Evolutionary conservation across 176 grass and related monocot genomes (phyloP).

Genomic region (Carex littledalei): DNA sequence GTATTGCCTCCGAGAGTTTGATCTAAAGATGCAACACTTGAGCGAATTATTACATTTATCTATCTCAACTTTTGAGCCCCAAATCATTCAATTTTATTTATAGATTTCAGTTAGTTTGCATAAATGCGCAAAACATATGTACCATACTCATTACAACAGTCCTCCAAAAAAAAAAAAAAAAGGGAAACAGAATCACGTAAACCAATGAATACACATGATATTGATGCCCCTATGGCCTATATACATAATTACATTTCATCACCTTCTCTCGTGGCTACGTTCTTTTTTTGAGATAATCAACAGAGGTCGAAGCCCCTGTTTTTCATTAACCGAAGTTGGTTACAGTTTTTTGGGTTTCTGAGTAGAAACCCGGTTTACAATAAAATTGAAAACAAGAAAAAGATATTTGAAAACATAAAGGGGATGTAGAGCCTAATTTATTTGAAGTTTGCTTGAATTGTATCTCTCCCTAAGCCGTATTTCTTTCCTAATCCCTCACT

Average conservation of each 20-base stretch:
- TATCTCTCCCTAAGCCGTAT: too few species aligned
- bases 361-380: too few species aligned
- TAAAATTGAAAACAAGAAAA: too few species aligned
- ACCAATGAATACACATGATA: neutral
- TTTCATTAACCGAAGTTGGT: too few species aligned
- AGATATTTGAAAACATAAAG: too few species aligned
- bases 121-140: neutral
- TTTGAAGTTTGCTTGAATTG: too few species aligned
- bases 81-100: neutral
- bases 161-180: neutral
- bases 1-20: neutral
- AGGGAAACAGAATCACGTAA: neutral
- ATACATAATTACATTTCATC: neutral
- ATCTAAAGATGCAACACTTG: neutral
- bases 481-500: too few species aligned
- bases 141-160: neutral
- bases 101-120: neutral
- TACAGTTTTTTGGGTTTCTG: too few species aligned
- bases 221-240: neutral
- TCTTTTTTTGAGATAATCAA: too few species aligned
- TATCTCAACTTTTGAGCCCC: neutral
- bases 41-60: neutral
- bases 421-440: too few species aligned
- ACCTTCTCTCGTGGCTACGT: neutral
- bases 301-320: too few species aligned